These are phyloP conservation scores for Candida chilensis DNA, from an alignment of 805 yeast species.

Conservation along the genomic window DNA sequence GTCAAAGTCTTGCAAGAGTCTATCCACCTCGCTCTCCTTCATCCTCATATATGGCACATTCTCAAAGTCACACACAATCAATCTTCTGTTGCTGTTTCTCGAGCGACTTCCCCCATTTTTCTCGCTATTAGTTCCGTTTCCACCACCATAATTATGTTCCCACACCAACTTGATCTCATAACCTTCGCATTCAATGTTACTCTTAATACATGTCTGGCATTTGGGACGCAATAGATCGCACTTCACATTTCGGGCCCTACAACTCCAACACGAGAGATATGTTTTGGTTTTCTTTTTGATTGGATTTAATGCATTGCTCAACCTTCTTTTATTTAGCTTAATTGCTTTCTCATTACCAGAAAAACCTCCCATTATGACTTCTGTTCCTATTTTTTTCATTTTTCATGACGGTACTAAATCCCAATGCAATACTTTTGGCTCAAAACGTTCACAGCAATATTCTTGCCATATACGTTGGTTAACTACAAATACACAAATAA, in stretches of 20 bases:
- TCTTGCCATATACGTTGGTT: too few relatives aligned
- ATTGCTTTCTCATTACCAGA: too few relatives aligned
- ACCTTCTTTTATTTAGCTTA: too few relatives aligned
- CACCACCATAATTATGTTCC: neutral
- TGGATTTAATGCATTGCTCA: too few relatives aligned
- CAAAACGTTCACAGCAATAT: too few relatives aligned
- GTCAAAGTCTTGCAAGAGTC: too few relatives aligned
- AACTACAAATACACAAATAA: too few relatives aligned
- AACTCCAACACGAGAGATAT: neutral
- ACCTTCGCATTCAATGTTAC: neutral
- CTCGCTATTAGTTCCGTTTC: neutral
- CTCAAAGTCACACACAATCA: neutral
- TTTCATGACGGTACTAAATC: too few relatives aligned
- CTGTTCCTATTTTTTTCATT: too few relatives aligned
- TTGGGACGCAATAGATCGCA: neutral
- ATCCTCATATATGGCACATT: neutral
- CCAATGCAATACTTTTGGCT: too few relatives aligned
- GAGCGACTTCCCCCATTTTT: neutral
- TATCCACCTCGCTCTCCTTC: neutral
- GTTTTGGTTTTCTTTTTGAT: slow-evolving; percentile 1
- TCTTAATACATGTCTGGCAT: neutral
- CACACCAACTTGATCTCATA: neutral
- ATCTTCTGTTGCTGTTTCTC: slow-evolving; percentile 1
- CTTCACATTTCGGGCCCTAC: neutral
- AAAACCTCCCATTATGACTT: too few relatives aligned